phyloP scores from a whole-genome alignment of 805 yeast genomes.

The Komagataella populi region DNA sequence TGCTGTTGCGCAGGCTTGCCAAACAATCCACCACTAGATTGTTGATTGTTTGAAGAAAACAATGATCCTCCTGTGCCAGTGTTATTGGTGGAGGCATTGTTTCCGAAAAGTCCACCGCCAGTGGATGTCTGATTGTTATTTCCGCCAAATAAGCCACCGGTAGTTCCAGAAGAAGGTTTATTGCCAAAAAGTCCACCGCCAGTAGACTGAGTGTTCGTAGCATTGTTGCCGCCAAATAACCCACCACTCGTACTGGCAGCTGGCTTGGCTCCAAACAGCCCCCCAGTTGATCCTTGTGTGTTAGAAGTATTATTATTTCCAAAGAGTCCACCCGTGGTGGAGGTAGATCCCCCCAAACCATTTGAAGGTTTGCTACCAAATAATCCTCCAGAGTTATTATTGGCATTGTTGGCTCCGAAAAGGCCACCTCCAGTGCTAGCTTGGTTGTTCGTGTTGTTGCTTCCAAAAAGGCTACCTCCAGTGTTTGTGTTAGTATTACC shows the following conservation, averaged over 20 bases:
- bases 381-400: slow-evolving; percentile 17
- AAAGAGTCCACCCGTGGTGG: slow-evolving; percentile 28
- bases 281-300: not conserved
- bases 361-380: slow-evolving; percentile 18
- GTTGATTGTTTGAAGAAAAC: slow-evolving; percentile 8
- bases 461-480: slow-evolving; percentile 1
- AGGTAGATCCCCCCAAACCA: slow-evolving; percentile 1
- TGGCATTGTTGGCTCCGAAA: slow-evolving; percentile 12
- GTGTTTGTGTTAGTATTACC: slow-evolving; percentile 8
- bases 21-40: slow-evolving; percentile 16
- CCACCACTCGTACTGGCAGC: slow-evolving; percentile 16
- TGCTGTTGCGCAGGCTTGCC: slow-evolving; percentile 15
- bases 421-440: slow-evolving; percentile 12
- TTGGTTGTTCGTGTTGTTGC: slow-evolving; percentile 5
- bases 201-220: not conserved
- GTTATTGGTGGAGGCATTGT: slow-evolving; percentile 2
- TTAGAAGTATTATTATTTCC: slow-evolving; percentile 14
- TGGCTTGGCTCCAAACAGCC: slow-evolving; percentile 5
- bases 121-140: slow-evolving; percentile 4
- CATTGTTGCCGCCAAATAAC: slow-evolving; percentile 11
- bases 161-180: slow-evolving; percentile 9
- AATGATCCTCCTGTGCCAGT: slow-evolving; percentile 6
- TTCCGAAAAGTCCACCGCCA: slow-evolving; percentile 8
- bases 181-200: slow-evolving; percentile 30
- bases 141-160: slow-evolving; percentile 27